Conservation (phyloP, 1,284 basidiomycete species). For the Tylopilus sp. region DNA sequence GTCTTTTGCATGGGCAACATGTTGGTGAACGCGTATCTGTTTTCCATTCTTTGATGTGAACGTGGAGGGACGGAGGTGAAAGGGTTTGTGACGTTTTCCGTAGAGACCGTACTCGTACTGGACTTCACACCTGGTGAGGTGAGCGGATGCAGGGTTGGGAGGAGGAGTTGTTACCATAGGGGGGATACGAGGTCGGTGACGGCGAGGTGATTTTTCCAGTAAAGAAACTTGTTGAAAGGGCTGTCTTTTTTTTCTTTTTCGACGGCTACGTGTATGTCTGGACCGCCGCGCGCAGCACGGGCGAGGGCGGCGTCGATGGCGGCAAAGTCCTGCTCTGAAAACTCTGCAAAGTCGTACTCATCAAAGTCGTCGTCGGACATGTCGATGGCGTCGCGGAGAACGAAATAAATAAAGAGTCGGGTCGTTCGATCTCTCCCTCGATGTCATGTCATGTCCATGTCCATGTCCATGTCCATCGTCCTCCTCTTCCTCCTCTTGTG, state of each 20-base stretch:
- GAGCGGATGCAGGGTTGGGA: background rate
- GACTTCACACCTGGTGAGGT: slow-evolving; percentile 61
- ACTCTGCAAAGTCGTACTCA: slow-evolving; percentile 51
- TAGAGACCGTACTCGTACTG: slow-evolving; percentile 74
- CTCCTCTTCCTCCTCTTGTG: slow-evolving; percentile 5
- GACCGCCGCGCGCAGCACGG: slow-evolving; percentile 2
- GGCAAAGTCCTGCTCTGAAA: slow-evolving; percentile 55
- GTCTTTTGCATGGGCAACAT: slow-evolving; percentile 60
- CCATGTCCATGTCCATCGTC: slow-evolving; percentile 1
- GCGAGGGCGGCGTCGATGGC: slow-evolving; percentile 42
- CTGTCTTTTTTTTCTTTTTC: slow-evolving; percentile 19
- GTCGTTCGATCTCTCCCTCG: slow-evolving; percentile 18
- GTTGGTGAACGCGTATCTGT: slow-evolving; percentile 56
- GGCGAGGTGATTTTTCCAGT: slow-evolving; percentile 37
- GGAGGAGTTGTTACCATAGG: slow-evolving; percentile 42
- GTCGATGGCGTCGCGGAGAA: slow-evolving; percentile 12
- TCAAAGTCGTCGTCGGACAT: slow-evolving; percentile 45
- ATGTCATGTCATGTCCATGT: slow-evolving; percentile 2
- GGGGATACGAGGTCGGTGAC: slow-evolving; percentile 51
- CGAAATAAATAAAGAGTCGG: slow-evolving; percentile 3
- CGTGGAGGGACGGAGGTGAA: slow-evolving; percentile 52
- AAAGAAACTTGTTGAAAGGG: slow-evolving; percentile 39
- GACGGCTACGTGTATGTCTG: slow-evolving; percentile 15
- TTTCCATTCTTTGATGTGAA: slow-evolving; percentile 67
- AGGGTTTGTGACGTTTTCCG: slow-evolving; percentile 51